Evolutionary conservation across 768 basidiomycete species (phyloP), one percentile per base, ranked within the genome.

Genomic region (Collybiopsis confluens): DNA sequence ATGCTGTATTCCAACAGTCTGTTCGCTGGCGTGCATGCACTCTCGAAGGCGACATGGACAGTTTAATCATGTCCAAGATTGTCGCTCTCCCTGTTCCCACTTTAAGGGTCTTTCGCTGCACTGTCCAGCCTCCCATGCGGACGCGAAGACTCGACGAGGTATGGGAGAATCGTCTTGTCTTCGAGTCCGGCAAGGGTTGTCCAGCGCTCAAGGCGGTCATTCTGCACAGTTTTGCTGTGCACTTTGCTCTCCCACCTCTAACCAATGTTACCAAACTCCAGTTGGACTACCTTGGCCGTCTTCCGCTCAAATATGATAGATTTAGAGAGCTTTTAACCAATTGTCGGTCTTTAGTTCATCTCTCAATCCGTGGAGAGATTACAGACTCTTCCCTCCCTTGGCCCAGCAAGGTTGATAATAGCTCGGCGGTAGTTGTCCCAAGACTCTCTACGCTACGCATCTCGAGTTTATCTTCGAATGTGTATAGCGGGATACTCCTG

Each of bases 281-380:
- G 54, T 67, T 81, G 33, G 75, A 78, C 48, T 72, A 77, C 45
- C 75, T 71, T 64, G 38, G 62, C 10, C 42, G 61, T 2, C 46
- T 75, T 3, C 69, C 73, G 20, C 62, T 78, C 6, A 59, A 59
- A 4, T 75, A 71, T 58, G 52, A 58, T 13, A 63, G 65, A 3
- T 72, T 80, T 49, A 59, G 62, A 15, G 56, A 58, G 4, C 57
- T 76, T n/a, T n/a, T 77, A n/a, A 68, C 66, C 3, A 56, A 66
- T 0, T 65, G 72, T 4, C 64, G 65, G 1, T 42, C 42, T 27
- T 65, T 81, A 9, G 58, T 64, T 11, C 61, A 77, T 59, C 67
- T 81, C 23, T 78, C 76, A 23, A 56, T 80, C 11, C 69, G 73
- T 40, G 78, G 78, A 15, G 71, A 78, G 33, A 68, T 78, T 15